phyloP scores from a whole-genome alignment of 345 rosid species.

The Boechera retrofracta region DNA sequence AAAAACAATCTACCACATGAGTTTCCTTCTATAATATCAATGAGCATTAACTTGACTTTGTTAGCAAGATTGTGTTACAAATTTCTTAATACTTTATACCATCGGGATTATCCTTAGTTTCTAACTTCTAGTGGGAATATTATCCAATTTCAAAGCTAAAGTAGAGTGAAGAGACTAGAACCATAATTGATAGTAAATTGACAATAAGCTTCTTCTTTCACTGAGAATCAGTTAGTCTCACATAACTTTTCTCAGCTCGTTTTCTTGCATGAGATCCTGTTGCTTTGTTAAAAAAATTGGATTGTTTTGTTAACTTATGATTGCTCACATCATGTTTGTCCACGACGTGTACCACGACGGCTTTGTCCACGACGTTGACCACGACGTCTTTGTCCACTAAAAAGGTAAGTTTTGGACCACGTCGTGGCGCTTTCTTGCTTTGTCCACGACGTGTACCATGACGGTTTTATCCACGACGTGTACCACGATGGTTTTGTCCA shows the following conservation, averaged over 20 bases:
- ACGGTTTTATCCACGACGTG: no score
- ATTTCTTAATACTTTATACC: not conserved
- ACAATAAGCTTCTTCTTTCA: not conserved
- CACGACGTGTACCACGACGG: no score
- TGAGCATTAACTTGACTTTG: not conserved
- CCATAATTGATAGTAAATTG: not conserved
- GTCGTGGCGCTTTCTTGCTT: no score
- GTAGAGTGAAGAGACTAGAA: not conserved
- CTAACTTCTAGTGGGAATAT: not conserved
- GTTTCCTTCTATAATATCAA: slow-evolving; percentile 9
- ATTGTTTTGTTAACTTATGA: no score
- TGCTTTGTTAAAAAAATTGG: no score
- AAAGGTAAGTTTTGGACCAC: no score
- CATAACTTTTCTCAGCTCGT: not conserved
- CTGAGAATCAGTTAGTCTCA: not conserved
- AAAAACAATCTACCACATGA: slow-evolving; percentile 6
- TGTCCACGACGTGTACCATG: no score
- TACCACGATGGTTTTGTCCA: no score
- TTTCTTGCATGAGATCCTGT: not conserved
- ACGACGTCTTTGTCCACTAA: no score
- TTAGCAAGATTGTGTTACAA: not conserved
- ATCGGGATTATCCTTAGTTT: not conserved
- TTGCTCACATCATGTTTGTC: no score
- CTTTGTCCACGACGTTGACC: no score
- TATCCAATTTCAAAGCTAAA: not conserved